These are phyloP conservation scores for Blastobotrys arbuscula DNA, from an alignment of 1,139 yeast genomes.

Conservation along the genomic window DNA sequence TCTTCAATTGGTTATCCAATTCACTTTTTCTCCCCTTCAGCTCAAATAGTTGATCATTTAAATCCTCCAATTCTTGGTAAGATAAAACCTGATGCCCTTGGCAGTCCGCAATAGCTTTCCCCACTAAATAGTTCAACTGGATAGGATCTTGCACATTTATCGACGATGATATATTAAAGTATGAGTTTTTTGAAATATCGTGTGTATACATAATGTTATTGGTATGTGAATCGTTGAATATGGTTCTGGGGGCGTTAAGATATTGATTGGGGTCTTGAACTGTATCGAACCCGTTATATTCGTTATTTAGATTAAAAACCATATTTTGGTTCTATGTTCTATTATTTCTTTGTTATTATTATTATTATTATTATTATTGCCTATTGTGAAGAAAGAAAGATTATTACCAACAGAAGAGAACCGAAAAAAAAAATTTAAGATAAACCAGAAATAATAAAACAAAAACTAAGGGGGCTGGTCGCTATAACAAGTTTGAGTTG, in stretches of 20 bases:
- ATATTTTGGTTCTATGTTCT: too few species aligned
- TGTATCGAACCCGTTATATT: slow-evolving; percentile 22
- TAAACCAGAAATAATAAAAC: neutral
- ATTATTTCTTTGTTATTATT: too few species aligned
- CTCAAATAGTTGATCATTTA: slow-evolving; percentile 17
- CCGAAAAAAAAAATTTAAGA: neutral
- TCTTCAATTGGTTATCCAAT: slow-evolving; percentile 26
- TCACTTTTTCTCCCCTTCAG: slow-evolving; percentile 27
- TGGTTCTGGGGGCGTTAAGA: slow-evolving; percentile 17
- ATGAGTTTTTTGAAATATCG: slow-evolving; percentile 19
- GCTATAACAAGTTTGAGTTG: too few species aligned
- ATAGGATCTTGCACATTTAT: slow-evolving; percentile 27
- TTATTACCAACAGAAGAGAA: neutral
- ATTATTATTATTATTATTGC: too few species aligned
- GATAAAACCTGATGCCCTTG: slow-evolving; percentile 28
- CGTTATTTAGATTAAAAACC: neutral
- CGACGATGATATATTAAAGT: slow-evolving; percentile 25
- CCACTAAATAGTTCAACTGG: slow-evolving; percentile 27
- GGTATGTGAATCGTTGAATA: slow-evolving; percentile 12
- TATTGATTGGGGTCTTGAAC: slow-evolving; percentile 22
- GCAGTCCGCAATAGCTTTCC: slow-evolving; percentile 32
- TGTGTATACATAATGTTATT: slow-evolving; percentile 9
- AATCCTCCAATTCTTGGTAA: slow-evolving; percentile 31
- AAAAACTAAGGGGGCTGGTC: neutral
- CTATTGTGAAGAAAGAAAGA: too few species aligned